phyloP scores from a whole-genome alignment of 31 red algal species.

The Odonthalia washingtoniensis region DNA sequence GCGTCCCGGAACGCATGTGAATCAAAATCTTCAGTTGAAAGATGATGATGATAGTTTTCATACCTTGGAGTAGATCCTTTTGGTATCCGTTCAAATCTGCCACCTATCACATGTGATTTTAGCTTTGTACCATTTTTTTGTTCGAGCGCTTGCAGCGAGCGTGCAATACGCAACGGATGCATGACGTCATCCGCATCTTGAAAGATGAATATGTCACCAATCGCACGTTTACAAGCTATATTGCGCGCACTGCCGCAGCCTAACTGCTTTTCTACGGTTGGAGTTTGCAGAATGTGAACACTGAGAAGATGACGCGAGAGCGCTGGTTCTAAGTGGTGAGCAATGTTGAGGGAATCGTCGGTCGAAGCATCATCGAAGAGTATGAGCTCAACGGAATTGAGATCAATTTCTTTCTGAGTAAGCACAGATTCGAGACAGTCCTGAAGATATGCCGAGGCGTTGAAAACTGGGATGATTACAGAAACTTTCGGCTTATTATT shows the following conservation, averaged over 20 bases:
- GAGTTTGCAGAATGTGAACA: background rate
- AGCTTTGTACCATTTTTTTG: background rate
- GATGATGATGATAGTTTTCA: conserved; percentile 48
- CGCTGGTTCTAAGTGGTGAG: background rate
- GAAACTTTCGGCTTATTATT: too few relatives aligned
- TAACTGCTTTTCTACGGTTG: conserved; percentile 19
- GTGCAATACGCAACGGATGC: conserved; percentile 48
- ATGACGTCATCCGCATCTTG: conserved; percentile 75
- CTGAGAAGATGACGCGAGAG: background rate
- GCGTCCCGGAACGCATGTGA: conserved; percentile 77
- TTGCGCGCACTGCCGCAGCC: conserved; percentile 63
- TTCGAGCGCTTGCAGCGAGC: conserved; percentile 45
- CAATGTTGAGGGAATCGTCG: conserved; percentile 32
- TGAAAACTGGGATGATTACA: conserved; percentile 39
- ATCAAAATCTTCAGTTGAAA: conserved; percentile 54
- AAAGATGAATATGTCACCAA: conserved; percentile 55
- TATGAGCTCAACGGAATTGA: conserved; percentile 14
- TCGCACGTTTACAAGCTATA: conserved; percentile 20
- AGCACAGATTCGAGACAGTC: conserved; percentile 32
- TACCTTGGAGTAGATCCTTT: conserved; percentile 75
- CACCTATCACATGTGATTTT: conserved; percentile 62
- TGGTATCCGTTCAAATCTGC: conserved; percentile 69
- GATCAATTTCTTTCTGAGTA: conserved; percentile 10
- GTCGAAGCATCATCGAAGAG: conserved; percentile 38
- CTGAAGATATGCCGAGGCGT: too few relatives aligned